Evolutionary conservation across 2,329 filamentous ascomycete genomes (phyloP).

Genomic region (Paecilomyces variotii): DNA sequence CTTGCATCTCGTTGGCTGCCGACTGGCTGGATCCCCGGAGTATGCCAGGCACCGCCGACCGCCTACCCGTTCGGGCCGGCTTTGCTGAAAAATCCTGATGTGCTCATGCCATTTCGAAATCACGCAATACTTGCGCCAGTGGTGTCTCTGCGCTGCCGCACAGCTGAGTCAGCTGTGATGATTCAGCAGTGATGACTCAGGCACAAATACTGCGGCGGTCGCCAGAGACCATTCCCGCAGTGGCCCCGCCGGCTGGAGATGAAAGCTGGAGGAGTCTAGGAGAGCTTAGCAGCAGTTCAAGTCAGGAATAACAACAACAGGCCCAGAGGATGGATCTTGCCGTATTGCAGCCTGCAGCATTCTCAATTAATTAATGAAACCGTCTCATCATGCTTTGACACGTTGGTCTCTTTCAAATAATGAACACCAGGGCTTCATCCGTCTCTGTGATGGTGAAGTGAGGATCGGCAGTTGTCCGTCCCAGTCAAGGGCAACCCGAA

Average conservation of each 20-base stretch:
- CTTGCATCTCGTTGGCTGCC: not conserved
- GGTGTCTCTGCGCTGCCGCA: conserved; percentile 15
- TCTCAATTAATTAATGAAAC: too few relatives aligned
- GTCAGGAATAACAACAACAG: not conserved
- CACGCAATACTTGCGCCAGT: conserved; percentile 31
- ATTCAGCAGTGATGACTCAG: not conserved
- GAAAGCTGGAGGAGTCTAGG: not conserved
- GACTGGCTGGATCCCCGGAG: not conserved
- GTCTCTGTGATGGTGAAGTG: not conserved
- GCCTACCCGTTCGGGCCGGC: conserved; percentile 16
- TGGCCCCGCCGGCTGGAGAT: not conserved
- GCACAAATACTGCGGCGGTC: not conserved
- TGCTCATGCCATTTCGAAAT: conserved; percentile 23
- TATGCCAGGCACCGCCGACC: conserved; percentile 9
- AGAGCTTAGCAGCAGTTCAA: not conserved
- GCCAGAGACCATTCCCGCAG: not conserved
- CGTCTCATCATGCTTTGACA: too few relatives aligned
- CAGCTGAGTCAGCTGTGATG: not conserved
- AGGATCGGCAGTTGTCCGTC: not conserved
- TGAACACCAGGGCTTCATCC: not conserved
- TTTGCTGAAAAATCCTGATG: conserved; percentile 21
- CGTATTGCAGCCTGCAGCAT: too few relatives aligned
- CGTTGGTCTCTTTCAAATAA: not conserved
- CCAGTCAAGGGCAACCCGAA: not conserved
- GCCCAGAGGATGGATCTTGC: not conserved